Evolutionary conservation across 805 yeast genomes (phyloP), one percentile per base, ranked within the genome.

Genomic region (Cyberlindnera mrakii): DNA sequence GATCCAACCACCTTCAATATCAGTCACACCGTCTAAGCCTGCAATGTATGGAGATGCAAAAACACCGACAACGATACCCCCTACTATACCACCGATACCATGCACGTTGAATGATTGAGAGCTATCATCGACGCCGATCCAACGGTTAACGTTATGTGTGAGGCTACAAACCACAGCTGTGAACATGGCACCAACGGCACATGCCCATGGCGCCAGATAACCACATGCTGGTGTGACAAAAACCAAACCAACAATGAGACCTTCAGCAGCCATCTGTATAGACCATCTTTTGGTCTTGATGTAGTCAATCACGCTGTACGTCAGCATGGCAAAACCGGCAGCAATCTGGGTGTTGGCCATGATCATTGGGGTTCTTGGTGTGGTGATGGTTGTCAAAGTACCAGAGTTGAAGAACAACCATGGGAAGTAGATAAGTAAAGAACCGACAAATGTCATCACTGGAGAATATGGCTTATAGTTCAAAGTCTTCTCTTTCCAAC

Each of bases 141-240:
- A 68, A 57, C 80, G 82, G 63, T 90, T 89, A 64, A 90, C 67
- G 60, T 87, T 81, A 40, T 96, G 89, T 39, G 95, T 72, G 54
- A 82, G 80, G 68, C 91, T 89, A 73, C 98, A 93, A 25, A 82
- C 77, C 11, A 81, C 60, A 15, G 95, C 96, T 1, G 96, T 71
- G 8, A 78, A 72, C 29, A 86, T 70, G 3, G 97, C 95, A 49
- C 89, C 79, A 23, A 89, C 73, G 7, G 87, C 83, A 8, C 95
- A 81, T 1, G 90, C 96, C 90, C 96, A 93, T 40, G 90, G 71
- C 3, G 96, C 93, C 45, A 93, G 83, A 58, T 78, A 74, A n/a
- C 98, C 98, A 34, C 95, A 83, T 16, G 95, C 78, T 18, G 99
- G 98, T 1, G 99, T 91, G 3, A 96, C 97, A 5, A 97, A 97